Evolutionary conservation across 495 filamentous ascomycete genomes (phyloP), one percentile per base, ranked within the genome.

Genomic region (Xylaria grammica): DNA sequence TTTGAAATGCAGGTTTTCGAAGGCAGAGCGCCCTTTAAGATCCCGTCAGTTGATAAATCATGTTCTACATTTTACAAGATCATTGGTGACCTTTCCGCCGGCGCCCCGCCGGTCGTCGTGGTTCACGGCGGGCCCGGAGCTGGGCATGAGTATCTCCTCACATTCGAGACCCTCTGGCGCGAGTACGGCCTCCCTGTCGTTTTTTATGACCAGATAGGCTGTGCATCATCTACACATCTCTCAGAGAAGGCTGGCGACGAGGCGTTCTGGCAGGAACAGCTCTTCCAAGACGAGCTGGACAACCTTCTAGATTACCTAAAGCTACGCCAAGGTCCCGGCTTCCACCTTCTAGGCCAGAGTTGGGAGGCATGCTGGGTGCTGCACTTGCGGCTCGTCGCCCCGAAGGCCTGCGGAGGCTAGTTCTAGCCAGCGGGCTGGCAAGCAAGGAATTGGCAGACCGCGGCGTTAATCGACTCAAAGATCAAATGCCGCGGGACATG

Each of bases 141-240:
- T n/a, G 70, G 72, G 2, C 78, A 81, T 49, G 69, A 77, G 36
- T 82, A 80, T 65, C 69, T 81, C 13, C 66, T 75, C 17, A 68
- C 80, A 0, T 67, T 82, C 20, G 57, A 60, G 10, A 70, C 74
- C 40, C 69, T 84, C 7, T 62, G 68, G 61, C 24, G 22, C 11
- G 42, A 75, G 26, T 65, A 77, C 55, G 60, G 60, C 52, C 72
- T 77, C 24, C 78, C 82, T 3, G 72, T 84, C 3, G 69, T 84
- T n/a, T 66, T 85, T 62, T 86, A 86, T 65, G 81, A 85, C 63
- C 83, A 86, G 60, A 67, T 86, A 54, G 81, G 81, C n/a, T 81
- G 77, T 63, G 82, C 78, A 19, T 36, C 65, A 8, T 81, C 76
- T 15, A 82, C 83, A 0, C 81, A 75, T 58, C 72, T 82, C 20